Conservation (phyloP, 1,139 yeast genomes). For the Saccharomyces hybrid region DNA sequence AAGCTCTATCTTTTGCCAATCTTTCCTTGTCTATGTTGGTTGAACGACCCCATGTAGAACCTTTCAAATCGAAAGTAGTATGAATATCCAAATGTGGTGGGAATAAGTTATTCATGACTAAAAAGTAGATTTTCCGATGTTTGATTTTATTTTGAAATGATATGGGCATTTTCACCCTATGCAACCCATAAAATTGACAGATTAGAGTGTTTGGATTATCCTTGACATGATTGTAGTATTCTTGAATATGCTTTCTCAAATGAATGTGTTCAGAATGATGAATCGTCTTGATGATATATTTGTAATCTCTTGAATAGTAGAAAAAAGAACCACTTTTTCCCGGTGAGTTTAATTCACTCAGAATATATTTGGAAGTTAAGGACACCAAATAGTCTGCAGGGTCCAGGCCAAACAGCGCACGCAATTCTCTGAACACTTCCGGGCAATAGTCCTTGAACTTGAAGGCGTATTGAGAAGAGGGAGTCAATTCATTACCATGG, state of each 20-base stretch:
- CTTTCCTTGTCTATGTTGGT: constrained; percentile 34
- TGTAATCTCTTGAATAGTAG: constrained; percentile 86
- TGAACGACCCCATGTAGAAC: constrained; percentile 80
- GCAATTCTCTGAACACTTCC: constrained; percentile 79
- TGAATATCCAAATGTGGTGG: constrained; percentile 92
- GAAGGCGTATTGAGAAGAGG: constrained; percentile 83
- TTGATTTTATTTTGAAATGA: constrained; percentile 39
- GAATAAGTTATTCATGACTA: constrained; percentile 94
- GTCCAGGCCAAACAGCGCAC: constrained; percentile 75
- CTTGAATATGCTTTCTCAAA: constrained; percentile 62
- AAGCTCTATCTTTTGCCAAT: constrained; percentile 14
- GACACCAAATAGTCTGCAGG: constrained; percentile 94
- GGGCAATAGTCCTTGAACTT: constrained; percentile 96
- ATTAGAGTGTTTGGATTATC: constrained; percentile 80
- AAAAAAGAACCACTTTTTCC: constrained; percentile 97
- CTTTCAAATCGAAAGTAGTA: constrained; percentile 82
- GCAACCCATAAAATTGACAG: constrained; percentile 92
- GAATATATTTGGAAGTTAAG: constrained; percentile 82
- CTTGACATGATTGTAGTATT: constrained; percentile 75
- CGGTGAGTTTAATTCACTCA: constrained; percentile 89
- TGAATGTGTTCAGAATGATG: constrained; percentile 90
- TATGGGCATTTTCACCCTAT: constrained; percentile 83
- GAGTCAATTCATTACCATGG: constrained; percentile 84
- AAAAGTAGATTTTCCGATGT: constrained; percentile 76
- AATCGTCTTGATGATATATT: constrained; percentile 91